Evolutionary conservation across 192 early-diverging fungal genomes (phyloP).

Genomic region (Coemansia sp.): DNA sequence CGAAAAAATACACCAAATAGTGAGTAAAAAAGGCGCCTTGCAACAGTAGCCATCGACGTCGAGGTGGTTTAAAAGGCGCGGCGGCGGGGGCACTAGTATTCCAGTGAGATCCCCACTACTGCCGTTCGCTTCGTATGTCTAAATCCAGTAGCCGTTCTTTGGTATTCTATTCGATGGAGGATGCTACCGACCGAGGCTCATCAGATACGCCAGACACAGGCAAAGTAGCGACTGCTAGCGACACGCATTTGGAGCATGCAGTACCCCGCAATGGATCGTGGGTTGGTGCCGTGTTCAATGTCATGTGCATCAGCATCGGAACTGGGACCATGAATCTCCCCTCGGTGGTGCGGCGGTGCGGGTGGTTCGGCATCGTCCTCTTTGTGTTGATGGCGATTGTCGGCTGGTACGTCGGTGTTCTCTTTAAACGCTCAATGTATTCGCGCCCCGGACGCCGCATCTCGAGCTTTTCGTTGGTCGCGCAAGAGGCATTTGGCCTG

Average conservation of each 20-base stretch:
- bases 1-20: too few relatives aligned
- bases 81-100: not conserved
- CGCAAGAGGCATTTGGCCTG: slow-evolving; percentile 66
- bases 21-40: too few relatives aligned
- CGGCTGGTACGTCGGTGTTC: slow-evolving; percentile 70
- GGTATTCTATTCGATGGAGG: not conserved
- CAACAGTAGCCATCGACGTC: too few relatives aligned
- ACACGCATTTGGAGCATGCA: slow-evolving; percentile 32
- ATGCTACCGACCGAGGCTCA: too few relatives aligned
- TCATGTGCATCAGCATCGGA: slow-evolving; percentile 75
- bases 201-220: not conserved
- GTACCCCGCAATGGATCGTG: slow-evolving; percentile 54
- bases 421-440: slow-evolving; percentile 73
- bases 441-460: slow-evolving; percentile 60
- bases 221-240: not conserved
- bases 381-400: slow-evolving; percentile 68
- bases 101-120: not conserved
- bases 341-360: slow-evolving; percentile 66
- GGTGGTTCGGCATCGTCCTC: slow-evolving; percentile 75
- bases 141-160: not conserved
- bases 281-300: slow-evolving; percentile 60
- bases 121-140: not conserved
- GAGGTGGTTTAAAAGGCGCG: too few relatives aligned
- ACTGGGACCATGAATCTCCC: slow-evolving; percentile 81
- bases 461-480: slow-evolving; percentile 62